phyloP scores from a whole-genome alignment of 305 asterid species.

The Rubia peregrina region DNA sequence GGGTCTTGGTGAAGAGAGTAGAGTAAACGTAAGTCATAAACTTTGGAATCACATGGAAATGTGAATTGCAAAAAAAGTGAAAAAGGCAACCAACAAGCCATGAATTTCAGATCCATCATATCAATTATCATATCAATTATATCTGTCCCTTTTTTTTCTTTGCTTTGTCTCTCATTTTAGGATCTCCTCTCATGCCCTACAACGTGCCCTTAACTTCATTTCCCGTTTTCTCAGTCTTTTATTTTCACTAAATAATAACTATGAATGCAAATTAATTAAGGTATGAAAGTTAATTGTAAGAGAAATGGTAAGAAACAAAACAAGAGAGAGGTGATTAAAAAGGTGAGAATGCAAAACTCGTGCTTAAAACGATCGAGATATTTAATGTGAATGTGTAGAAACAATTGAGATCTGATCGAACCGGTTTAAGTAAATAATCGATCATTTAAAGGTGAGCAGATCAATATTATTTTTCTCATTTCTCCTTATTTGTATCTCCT shows the following conservation, averaged over 20 bases:
- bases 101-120: slow-evolving; percentile 19
- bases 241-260: too few species aligned
- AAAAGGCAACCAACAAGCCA: slow-evolving; percentile 7
- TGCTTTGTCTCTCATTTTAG: slow-evolving; percentile 5
- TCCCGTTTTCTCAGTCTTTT: not conserved
- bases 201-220: not conserved
- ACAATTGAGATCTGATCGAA: not conserved
- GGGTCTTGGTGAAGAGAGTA: not conserved
- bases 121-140: not conserved
- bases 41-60: slow-evolving; percentile 20
- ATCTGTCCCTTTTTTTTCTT: not conserved
- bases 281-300: not conserved
- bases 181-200: slow-evolving; percentile 12
- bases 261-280: too few species aligned
- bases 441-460: not conserved
- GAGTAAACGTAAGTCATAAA: slow-evolving; percentile 27
- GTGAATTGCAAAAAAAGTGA: slow-evolving; percentile 1
- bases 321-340: too few species aligned
- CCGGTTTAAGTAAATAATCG: not conserved
- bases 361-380: not conserved
- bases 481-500: not conserved
- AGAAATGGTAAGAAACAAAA: not conserved
- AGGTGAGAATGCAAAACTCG: not conserved
- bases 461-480: not conserved
- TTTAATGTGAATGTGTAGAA: not conserved